Conservation (phyloP, 495 filamentous ascomycete genomes). For the Cudoniella acicularis region DNA sequence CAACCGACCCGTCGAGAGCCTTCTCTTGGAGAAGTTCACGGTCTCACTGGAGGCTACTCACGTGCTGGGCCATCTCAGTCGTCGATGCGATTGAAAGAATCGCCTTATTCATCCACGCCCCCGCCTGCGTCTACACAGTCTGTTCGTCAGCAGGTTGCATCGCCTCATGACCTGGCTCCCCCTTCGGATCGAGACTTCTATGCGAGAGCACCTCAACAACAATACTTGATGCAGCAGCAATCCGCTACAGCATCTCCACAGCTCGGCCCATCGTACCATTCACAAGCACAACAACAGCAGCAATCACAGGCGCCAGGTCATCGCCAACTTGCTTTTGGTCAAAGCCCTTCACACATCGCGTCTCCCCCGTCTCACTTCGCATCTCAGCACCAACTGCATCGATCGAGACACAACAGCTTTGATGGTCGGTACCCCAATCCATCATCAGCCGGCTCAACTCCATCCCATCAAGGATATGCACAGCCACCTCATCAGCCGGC, state of each 20-base stretch:
- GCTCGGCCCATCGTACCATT: conserved; percentile 23
- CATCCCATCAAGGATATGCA: conserved; percentile 18
- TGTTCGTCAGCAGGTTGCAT: conserved; percentile 15
- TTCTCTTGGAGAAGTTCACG: conserved; percentile 20
- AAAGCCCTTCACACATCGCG: conserved; percentile 9
- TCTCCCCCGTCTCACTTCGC: conserved; percentile 24
- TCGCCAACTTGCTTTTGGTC: conserved; percentile 20
- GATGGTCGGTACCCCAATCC: conserved; percentile 22
- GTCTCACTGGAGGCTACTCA: conserved; percentile 13
- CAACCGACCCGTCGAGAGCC: conserved; percentile 24
- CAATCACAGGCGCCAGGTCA: conserved; percentile 4
- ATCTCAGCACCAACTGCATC: conserved; percentile 17
- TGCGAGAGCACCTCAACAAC: conserved; percentile 2
- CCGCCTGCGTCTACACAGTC: conserved; percentile 3
- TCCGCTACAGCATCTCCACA: conserved; percentile 20
- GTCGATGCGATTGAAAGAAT: conserved; percentile 22
- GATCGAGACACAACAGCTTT: conserved; percentile 23
- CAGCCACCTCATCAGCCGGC: conserved; percentile 32
- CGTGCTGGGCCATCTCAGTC: conserved; percentile 16
- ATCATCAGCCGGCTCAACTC: conserved; percentile 9
- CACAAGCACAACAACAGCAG: conserved; percentile 13
- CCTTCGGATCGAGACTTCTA: conserved; percentile 26
- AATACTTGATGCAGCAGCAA: conserved; percentile 20
- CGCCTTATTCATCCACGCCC: conserved; percentile 21
- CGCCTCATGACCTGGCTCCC: conserved; percentile 18